Conservation (phyloP, 768 basidiomycete species). For the Tylopilus sp. region DNA sequence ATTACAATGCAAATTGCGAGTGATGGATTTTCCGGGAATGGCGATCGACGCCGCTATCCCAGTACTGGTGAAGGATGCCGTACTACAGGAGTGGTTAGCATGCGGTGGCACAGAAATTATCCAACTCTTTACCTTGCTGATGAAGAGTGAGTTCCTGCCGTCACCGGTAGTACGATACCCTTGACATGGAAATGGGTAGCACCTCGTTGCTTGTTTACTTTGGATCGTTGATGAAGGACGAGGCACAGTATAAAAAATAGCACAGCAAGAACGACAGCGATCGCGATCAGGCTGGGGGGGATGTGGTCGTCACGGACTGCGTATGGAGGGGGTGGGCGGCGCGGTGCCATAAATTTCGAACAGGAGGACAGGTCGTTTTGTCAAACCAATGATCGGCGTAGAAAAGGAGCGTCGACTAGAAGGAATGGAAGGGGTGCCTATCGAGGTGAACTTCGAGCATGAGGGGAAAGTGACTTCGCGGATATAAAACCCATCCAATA, state of each 20-base stretch:
- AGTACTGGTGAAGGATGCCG: constrained; percentile 39
- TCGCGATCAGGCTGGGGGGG: constrained; percentile 42
- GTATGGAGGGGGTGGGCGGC: constrained; percentile 7
- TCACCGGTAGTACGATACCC: constrained; percentile 5
- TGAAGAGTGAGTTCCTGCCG: constrained; percentile 1
- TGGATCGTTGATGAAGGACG: constrained; percentile 42
- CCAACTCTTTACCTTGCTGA: constrained; percentile 11
- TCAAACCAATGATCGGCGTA: not conserved
- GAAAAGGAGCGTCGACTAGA: constrained; percentile 9
- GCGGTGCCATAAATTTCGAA: constrained; percentile 18
- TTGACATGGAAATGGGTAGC: constrained; percentile 38
- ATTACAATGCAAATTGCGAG: constrained; percentile 31
- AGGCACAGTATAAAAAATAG: constrained; percentile 35
- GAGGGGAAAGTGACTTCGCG: not conserved
- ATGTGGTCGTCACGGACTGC: constrained; percentile 37
- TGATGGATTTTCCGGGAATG: constrained; percentile 50
- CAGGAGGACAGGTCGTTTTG: not conserved
- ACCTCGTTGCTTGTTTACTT: constrained; percentile 32
- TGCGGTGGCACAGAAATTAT: not conserved
- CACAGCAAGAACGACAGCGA: constrained; percentile 13
- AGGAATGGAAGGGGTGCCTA: constrained; percentile 6
- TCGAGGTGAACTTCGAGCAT: constrained; percentile 1
- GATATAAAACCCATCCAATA: not conserved
- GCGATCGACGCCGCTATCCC: constrained; percentile 45
- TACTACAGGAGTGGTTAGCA: constrained; percentile 6